Base-by-base conservation (phyloP, 495 filamentous ascomycete species). In the Staphylotrichum longicolle region DNA sequence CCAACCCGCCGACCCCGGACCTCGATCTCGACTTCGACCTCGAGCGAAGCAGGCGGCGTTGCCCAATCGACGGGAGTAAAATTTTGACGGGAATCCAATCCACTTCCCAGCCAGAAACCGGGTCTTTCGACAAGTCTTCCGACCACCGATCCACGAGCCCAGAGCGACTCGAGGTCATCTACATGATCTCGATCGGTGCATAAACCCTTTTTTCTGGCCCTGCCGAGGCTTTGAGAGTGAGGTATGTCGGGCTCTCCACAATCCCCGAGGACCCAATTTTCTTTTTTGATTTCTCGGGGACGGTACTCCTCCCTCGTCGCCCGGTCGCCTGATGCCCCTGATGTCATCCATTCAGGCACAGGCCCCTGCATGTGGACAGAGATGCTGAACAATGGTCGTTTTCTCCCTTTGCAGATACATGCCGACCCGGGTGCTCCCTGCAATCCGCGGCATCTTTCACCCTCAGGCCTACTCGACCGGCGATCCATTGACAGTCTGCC, bases 381-480 rank as follows among this genome's bases (percentile, higher is more conserved):
- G 41, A 58, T 62, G 42, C 58, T 55, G 49, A 56, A 49, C 46
- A 46, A 12, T 67, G 64, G 58, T 70, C 68, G 71, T 67, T 69
- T 67, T 63, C 72, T 79, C 75, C 72, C 72, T 70, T 66, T 70
- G 66, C 73, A 80, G 78, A 71, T 77, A 74, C 74, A 76, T 80
- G 70, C 77, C 67, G 72, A 42, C 48, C 46, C 50, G 61, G 68
- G 68, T 70, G 62, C 66, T 64, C 65, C 62, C 66, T 70, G 71
- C 70, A 71, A 73, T 77, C 74, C 76, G 69, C 81, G 80, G 83
- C 81, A 82, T 83, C 82, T 82, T 81, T 61, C 62, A 58, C 76
- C 80, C 75, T 72, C 74, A 69, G 72, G 74, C 72, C 70, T 70
- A 65, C 67, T 66, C 67, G 63, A 65, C 66, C 55, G 76, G 74